Evolutionary conservation across 805 yeast species (phyloP).

Genomic region (Metschnikowia lunata): DNA sequence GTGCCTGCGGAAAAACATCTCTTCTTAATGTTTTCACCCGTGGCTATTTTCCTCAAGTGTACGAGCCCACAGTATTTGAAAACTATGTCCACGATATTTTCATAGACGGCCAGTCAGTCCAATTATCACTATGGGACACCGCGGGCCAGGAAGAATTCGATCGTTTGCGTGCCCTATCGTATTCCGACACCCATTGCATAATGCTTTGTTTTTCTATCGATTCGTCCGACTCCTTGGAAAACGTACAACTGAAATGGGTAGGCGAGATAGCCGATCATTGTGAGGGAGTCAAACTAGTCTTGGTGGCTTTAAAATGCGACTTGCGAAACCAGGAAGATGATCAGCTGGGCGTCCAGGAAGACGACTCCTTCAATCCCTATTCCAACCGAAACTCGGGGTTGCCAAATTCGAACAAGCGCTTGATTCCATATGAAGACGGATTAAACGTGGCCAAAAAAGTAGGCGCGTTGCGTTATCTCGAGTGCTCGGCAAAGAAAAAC

Average conservation of each 20-base stretch:
- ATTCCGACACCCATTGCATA: slow-evolving; percentile 93
- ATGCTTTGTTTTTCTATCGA: slow-evolving; percentile 95
- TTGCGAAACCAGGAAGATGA: slow-evolving; percentile 61
- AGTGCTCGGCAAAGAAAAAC: slow-evolving; percentile 94
- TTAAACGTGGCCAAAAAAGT: slow-evolving; percentile 85
- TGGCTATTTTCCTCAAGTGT: slow-evolving; percentile 97
- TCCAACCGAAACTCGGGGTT: slow-evolving; percentile 28
- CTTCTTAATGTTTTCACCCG: slow-evolving; percentile 90
- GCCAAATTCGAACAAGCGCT: slow-evolving; percentile 41
- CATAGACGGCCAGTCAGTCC: slow-evolving; percentile 90
- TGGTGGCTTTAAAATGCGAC: slow-evolving; percentile 94
- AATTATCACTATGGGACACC: slow-evolving; percentile 94
- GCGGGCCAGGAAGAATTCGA: slow-evolving; percentile 99
- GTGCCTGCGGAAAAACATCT: slow-evolving; percentile 98
- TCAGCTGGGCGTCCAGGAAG: slow-evolving; percentile 21
- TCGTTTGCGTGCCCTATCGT: slow-evolving; percentile 84
- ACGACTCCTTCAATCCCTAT: slow-evolving; percentile 32
- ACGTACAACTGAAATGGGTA: slow-evolving; percentile 94
- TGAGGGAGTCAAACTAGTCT: slow-evolving; percentile 89
- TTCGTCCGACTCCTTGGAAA: slow-evolving; percentile 88
- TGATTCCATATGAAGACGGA: slow-evolving; percentile 91
- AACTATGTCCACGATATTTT: slow-evolving; percentile 96
- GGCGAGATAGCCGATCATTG: slow-evolving; percentile 96
- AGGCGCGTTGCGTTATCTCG: slow-evolving; percentile 91
- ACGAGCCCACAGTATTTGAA: slow-evolving; percentile 97